These are phyloP conservation scores for Penicillium hordei DNA, from an alignment of 2,329 filamentous ascomycete genomes.

Conservation along the genomic window DNA sequence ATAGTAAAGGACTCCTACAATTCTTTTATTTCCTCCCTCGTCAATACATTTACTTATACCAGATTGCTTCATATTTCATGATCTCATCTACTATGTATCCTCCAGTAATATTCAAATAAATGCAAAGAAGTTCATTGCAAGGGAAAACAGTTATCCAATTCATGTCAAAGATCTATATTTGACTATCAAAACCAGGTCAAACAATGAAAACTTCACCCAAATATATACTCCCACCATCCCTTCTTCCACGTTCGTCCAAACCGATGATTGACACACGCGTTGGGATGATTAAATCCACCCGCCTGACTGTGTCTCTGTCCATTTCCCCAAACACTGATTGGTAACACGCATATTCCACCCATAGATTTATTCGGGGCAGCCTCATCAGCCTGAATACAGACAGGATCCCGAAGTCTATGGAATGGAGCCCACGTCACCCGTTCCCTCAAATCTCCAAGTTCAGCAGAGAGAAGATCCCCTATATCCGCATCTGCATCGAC, in stretches of 20 bases:
- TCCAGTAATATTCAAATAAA: no score
- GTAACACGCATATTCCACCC: constrained; percentile 84
- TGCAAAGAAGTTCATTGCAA: no score
- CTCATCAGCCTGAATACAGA: constrained; percentile 29
- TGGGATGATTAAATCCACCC: constrained; percentile 23
- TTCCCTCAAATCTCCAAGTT: background rate
- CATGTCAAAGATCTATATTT: background rate
- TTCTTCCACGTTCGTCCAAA: constrained; percentile 38
- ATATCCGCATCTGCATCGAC: constrained; percentile 23
- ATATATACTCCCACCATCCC: constrained; percentile 30
- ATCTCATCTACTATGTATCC: no score
- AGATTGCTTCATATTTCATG: background rate
- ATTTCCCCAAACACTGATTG: constrained; percentile 62
- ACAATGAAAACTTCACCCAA: constrained; percentile 18
- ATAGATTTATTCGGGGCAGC: constrained; percentile 55
- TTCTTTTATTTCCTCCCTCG: background rate
- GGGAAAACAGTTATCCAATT: background rate
- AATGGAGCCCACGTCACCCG: constrained; percentile 39
- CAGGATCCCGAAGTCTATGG: constrained; percentile 23
- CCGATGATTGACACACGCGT: constrained; percentile 37
- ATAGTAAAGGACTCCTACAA: background rate
- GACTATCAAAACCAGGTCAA: background rate
- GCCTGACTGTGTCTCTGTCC: constrained; percentile 37
- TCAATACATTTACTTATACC: background rate
- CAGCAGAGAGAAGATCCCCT: constrained; percentile 16